Evolutionary conservation across 257 asterid species (phyloP).

Genomic region (Solanum neorickii): DNA sequence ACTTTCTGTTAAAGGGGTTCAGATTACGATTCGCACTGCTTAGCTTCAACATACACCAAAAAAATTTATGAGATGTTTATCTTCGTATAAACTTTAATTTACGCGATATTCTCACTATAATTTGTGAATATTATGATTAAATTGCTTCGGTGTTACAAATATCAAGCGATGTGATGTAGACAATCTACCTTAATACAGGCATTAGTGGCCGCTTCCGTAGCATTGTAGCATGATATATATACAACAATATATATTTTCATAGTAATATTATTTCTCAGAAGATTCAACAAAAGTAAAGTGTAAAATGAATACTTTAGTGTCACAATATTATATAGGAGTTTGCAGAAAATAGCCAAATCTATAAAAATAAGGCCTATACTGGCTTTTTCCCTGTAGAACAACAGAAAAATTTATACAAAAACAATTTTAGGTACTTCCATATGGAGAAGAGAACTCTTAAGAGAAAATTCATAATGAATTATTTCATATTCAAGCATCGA

Average conservation of each 20-base stretch:
- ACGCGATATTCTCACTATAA: not conserved
- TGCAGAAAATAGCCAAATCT: not conserved
- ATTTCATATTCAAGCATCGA: not conserved
- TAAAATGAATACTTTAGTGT: not conserved
- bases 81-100: not conserved
- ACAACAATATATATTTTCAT: not conserved
- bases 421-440: not conserved
- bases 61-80: not conserved
- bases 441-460: not conserved
- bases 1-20: not conserved
- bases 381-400: not conserved
- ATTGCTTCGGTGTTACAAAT: not conserved
- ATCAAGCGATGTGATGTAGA: fast-evolving
- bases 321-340: not conserved
- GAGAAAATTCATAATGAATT: not conserved
- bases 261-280: not conserved
- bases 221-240: not conserved
- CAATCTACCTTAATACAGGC: not conserved
- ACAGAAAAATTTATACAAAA: not conserved
- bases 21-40: fast-evolving
- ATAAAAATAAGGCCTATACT: not conserved
- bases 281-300: not conserved
- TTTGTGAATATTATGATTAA: not conserved
- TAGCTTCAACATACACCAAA: not conserved
- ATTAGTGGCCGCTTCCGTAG: fast-evolving